phyloP scores from a whole-genome alignment of 768 basidiomycete genomes.

The Termitomyces sp. region DNA sequence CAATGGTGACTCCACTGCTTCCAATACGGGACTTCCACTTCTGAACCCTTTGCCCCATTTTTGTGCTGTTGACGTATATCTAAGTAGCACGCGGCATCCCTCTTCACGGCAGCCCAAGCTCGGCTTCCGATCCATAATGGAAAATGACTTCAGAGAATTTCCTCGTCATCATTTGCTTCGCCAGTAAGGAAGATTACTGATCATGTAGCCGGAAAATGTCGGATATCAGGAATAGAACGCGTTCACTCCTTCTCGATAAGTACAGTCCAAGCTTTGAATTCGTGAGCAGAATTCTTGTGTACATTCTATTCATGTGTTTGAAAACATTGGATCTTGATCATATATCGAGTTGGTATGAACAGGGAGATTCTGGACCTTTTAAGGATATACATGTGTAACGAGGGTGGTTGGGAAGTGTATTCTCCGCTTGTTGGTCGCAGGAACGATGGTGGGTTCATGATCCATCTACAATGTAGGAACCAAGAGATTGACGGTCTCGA shows the following conservation, averaged over 20 bases:
- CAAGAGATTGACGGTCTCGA: neutral
- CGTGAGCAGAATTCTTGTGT: neutral
- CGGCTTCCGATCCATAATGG: too few species aligned
- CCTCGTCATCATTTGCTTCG: too few species aligned
- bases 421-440: neutral
- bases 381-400: neutral
- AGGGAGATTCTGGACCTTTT: neutral
- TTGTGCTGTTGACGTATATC: too few species aligned
- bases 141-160: too few species aligned
- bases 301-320: neutral
- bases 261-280: neutral
- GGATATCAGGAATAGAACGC: neutral
- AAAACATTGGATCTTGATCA: neutral
- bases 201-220: neutral
- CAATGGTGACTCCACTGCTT: neutral
- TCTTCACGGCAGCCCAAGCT: too few species aligned
- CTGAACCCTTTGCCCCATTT: neutral
- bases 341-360: neutral
- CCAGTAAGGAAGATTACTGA: neutral
- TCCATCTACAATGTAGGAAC: neutral
- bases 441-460: neutral
- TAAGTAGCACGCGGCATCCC: too few species aligned
- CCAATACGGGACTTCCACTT: neutral
- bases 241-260: neutral
- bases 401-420: neutral